phyloP scores from a whole-genome alignment of 331 rosid species.

The Quercus lobata region DNA sequence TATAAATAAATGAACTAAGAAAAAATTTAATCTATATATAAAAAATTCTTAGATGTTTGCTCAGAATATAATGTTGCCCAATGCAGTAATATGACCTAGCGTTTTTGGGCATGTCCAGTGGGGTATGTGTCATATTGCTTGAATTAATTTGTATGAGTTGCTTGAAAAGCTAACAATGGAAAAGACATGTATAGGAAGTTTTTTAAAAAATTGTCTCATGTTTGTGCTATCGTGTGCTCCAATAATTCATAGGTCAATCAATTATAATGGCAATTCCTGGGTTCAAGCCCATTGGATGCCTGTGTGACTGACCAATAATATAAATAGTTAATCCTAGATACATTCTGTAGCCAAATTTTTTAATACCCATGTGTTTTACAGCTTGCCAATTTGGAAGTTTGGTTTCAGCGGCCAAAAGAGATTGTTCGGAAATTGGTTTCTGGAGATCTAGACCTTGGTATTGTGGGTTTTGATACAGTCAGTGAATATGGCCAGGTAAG shows the following conservation, averaged over 20 bases:
- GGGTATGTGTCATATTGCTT: no score
- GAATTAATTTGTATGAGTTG: no score
- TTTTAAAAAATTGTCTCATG: background rate
- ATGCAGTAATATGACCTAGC: no score
- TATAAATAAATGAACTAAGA: no score
- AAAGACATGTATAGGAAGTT: background rate
- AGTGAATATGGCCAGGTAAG: constrained; percentile 78
- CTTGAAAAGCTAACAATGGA: background rate
- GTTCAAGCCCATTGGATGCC: no score
- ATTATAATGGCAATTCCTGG: no score
- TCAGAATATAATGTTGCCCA: no score
- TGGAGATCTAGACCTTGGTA: constrained; percentile 93
- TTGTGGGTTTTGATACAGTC: constrained; percentile 81
- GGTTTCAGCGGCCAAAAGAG: constrained; percentile 96
- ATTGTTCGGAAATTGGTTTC: constrained; percentile 77
- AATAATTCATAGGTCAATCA: no score
- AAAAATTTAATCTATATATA: no score
- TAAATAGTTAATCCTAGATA: background rate
- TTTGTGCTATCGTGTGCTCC: background rate
- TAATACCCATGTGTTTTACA: constrained; percentile 15
- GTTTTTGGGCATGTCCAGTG: no score
- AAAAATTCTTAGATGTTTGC: no score
- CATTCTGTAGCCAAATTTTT: background rate
- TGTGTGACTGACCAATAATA: no score
- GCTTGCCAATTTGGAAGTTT: constrained; percentile 82